phyloP scores from a whole-genome alignment of 352 stramenopile genomes.

The Pythium scleroteichum region DNA sequence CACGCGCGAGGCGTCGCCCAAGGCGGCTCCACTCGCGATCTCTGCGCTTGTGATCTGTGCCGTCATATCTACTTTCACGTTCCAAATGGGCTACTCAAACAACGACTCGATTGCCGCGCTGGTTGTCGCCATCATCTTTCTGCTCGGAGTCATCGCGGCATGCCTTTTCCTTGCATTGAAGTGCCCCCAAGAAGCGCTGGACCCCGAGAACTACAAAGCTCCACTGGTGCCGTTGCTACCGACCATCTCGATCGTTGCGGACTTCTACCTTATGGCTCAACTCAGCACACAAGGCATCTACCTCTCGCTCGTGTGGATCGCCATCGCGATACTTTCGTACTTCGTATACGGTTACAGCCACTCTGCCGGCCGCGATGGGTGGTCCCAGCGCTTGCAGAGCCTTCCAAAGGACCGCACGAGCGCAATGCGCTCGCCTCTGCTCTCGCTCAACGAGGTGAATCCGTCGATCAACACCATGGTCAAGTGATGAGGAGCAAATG shows the following conservation, averaged over 20 bases:
- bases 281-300: conserved; percentile 49
- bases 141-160: conserved; percentile 37
- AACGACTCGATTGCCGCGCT: conserved; percentile 35
- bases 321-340: conserved; percentile 59
- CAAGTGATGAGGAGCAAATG: too few species aligned
- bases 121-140: conserved; percentile 44
- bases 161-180: conserved; percentile 49
- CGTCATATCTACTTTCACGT: conserved; percentile 57
- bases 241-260: conserved; percentile 51
- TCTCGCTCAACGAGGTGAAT: conserved; percentile 52
- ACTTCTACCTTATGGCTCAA: conserved; percentile 73
- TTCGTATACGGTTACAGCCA: conserved; percentile 72
- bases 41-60: conserved; percentile 33
- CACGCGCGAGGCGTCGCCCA: conserved; percentile 52
- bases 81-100: conserved; percentile 68
- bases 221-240: conserved; percentile 69
- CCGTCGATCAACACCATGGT: conserved; percentile 41
- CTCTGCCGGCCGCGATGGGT: conserved; percentile 56
- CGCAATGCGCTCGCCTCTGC: conserved; percentile 41
- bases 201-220: conserved; percentile 46
- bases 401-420: conserved; percentile 40
- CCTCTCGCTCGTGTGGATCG: conserved; percentile 53
- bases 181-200: conserved; percentile 51
- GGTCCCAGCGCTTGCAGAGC: conserved; percentile 50
- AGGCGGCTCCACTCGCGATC: conserved; percentile 5